Percentiles rank a stretch among this genome's conserved stretches.
Evolutionary conservation across 2,329 filamentous ascomycete genomes (phyloP).

Genomic region (Aaosphaeria arxii): DNA sequence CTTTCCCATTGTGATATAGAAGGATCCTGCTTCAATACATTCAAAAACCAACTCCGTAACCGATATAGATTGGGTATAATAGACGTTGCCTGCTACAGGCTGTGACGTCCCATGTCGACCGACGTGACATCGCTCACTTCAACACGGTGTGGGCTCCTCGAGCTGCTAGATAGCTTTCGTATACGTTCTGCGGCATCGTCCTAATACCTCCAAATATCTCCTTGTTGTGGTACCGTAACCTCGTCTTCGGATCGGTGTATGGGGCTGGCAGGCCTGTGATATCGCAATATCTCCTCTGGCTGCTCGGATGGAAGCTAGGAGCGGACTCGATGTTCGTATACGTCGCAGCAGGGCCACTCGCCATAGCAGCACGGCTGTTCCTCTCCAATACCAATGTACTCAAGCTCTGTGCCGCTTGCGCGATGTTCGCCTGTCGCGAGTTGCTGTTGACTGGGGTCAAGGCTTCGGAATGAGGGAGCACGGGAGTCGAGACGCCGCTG

Average conservation of each 20-base stretch:
- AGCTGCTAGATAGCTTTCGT: constrained; percentile 85
- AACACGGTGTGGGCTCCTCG: constrained; percentile 89
- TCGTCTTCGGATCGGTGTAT: constrained; percentile 93
- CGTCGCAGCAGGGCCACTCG: constrained; percentile 65
- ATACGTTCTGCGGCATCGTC: constrained; percentile 73
- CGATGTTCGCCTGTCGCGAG: constrained; percentile 63
- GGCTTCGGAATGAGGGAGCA: constrained; percentile 32
- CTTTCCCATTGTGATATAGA: no score
- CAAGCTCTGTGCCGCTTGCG: constrained; percentile 83
- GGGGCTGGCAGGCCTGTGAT: constrained; percentile 88
- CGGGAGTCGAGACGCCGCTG: constrained; percentile 71
- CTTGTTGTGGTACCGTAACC: constrained; percentile 86
- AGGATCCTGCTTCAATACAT: no score
- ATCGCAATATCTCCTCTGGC: constrained; percentile 90
- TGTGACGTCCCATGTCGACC: no score
- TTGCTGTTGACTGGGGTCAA: constrained; percentile 60
- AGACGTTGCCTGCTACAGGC: no score
- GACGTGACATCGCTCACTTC: constrained; percentile 57
- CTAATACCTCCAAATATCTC: constrained; percentile 87
- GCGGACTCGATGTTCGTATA: constrained; percentile 97
- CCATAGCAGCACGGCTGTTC: constrained; percentile 48
- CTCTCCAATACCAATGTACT: constrained; percentile 88
- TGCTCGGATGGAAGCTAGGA: constrained; percentile 73
- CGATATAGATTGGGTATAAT: no score
- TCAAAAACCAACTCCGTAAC: no score